Evolutionary conservation across 306 rosid genomes (phyloP).

Genomic region (Delonix regia): DNA sequence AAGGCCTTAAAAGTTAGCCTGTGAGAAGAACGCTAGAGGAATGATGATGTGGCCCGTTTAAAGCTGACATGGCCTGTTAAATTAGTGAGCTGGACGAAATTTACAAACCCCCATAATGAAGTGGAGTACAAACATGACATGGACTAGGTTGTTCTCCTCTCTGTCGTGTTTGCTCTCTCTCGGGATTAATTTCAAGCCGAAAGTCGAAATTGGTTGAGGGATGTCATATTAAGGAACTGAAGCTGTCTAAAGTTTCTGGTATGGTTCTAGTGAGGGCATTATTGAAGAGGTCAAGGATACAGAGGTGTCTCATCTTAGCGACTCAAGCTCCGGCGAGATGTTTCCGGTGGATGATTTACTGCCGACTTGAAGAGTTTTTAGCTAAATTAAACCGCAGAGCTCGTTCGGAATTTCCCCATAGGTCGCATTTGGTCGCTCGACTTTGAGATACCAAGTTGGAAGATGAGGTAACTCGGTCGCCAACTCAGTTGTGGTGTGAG

Average conservation of each 20-base stretch:
- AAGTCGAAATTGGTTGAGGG: too few species aligned
- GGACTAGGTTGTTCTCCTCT: too few species aligned
- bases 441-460: slow-evolving; percentile 52
- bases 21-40: too few species aligned
- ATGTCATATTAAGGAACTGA: slow-evolving; percentile 52
- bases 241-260: slow-evolving; percentile 69
- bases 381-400: slow-evolving; percentile 43
- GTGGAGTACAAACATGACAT: too few species aligned
- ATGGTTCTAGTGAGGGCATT: slow-evolving; percentile 63
- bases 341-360: slow-evolving; percentile 61
- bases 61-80: too few species aligned
- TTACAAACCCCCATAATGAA: too few species aligned
- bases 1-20: too few species aligned
- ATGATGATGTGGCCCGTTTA: too few species aligned
- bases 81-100: too few species aligned
- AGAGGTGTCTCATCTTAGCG: slow-evolving; percentile 40
- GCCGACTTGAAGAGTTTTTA: slow-evolving; percentile 59
- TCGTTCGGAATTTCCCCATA: slow-evolving; percentile 52
- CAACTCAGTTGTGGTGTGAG: slow-evolving; percentile 75
- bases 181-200: too few species aligned
- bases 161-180: too few species aligned
- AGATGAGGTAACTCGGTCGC: slow-evolving; percentile 78
- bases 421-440: too few species aligned
- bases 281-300: slow-evolving; percentile 69
- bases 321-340: slow-evolving; percentile 64